phyloP scores from a whole-genome alignment of 2,329 filamentous ascomycete species.

The Fusarium globosum region DNA sequence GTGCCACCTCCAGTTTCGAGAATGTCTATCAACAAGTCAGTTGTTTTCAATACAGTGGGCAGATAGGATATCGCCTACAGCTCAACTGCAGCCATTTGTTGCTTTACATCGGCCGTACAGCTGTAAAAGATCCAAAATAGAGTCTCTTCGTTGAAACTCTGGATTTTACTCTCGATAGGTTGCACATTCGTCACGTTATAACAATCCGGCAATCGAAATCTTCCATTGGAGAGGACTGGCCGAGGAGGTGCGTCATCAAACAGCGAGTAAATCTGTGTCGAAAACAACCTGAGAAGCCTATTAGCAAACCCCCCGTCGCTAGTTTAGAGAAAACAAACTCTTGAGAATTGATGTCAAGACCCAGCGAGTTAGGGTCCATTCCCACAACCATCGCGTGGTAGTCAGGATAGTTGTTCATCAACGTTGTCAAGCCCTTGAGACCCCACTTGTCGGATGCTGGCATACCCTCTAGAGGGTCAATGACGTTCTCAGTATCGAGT shows the following conservation, averaged over 20 bases:
- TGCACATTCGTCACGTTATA: slow-evolving; percentile 75
- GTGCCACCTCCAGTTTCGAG: slow-evolving; percentile 75
- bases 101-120: slow-evolving; percentile 70
- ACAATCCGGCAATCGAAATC: slow-evolving; percentile 71
- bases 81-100: slow-evolving; percentile 71
- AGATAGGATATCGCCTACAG: slow-evolving; percentile 58
- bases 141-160: slow-evolving; percentile 75
- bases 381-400: slow-evolving; percentile 71
- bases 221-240: slow-evolving; percentile 62
- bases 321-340: slow-evolving; percentile 61
- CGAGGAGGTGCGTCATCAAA: slow-evolving; percentile 70
- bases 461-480: slow-evolving; percentile 72
- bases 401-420: slow-evolving; percentile 73
- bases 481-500: slow-evolving; percentile 53
- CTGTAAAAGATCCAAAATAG: slow-evolving; percentile 78
- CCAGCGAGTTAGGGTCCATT: slow-evolving; percentile 67
- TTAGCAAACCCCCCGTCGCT: slow-evolving; percentile 25
- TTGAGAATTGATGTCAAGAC: slow-evolving; percentile 66
- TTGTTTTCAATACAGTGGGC: background rate
- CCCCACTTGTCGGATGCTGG: slow-evolving; percentile 72
- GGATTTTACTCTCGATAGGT: slow-evolving; percentile 72
- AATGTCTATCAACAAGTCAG: slow-evolving; percentile 59
- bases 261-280: slow-evolving; percentile 69
- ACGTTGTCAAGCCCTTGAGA: slow-evolving; percentile 69
- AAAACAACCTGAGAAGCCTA: slow-evolving; percentile 58